Evolutionary conservation across 2,329 filamentous ascomycete genomes (phyloP).

Genomic region (Fusarium equiseti): DNA sequence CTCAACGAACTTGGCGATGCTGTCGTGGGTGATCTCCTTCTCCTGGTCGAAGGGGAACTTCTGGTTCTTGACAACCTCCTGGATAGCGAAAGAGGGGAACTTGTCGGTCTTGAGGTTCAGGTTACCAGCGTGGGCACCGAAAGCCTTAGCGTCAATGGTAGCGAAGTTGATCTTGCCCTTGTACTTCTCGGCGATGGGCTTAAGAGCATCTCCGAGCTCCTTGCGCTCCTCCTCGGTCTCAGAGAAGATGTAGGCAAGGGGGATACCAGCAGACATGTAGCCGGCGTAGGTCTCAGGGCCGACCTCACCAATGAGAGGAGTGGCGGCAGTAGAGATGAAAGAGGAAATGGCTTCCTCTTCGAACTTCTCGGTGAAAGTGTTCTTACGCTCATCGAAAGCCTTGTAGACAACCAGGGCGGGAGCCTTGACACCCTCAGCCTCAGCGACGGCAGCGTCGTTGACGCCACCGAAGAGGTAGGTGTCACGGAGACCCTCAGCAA

Average conservation of each 20-base stretch:
- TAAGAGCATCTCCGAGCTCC: conserved; percentile 80
- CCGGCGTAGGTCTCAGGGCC: conserved; percentile 95
- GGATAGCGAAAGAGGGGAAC: conserved; percentile 98
- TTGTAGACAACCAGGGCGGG: conserved; percentile 96
- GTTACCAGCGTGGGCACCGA: conserved; percentile 95
- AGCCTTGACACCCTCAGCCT: conserved; percentile 89
- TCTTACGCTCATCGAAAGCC: conserved; percentile 96
- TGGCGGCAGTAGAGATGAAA: conserved; percentile 87
- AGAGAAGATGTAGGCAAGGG: conserved; percentile 97
- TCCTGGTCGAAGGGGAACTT: conserved; percentile 96
- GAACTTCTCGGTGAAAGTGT: conserved; percentile 82
- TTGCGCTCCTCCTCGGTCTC: conserved; percentile 92
- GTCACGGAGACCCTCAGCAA: conserved; percentile 84
- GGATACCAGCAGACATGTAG: conserved; percentile 94
- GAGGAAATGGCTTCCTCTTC: conserved; percentile 81
- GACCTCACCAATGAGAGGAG: conserved; percentile 93
- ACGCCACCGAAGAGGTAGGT: conserved; percentile 92
- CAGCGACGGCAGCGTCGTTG: conserved; percentile 84
- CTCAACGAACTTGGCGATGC: conserved; percentile 85
- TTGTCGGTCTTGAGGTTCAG: conserved; percentile 95
- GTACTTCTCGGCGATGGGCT: conserved; percentile 89
- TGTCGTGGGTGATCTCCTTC: conserved; percentile 77
- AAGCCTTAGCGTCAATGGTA: conserved; percentile 94
- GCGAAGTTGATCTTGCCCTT: conserved; percentile 97
- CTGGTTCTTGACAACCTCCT: conserved; percentile 93